A percentile compares a stretch with the other conserved stretches of the same genome.
phyloP scores from a whole-genome alignment of 805 yeast species.

The Metschnikowia continentalis region DNA sequence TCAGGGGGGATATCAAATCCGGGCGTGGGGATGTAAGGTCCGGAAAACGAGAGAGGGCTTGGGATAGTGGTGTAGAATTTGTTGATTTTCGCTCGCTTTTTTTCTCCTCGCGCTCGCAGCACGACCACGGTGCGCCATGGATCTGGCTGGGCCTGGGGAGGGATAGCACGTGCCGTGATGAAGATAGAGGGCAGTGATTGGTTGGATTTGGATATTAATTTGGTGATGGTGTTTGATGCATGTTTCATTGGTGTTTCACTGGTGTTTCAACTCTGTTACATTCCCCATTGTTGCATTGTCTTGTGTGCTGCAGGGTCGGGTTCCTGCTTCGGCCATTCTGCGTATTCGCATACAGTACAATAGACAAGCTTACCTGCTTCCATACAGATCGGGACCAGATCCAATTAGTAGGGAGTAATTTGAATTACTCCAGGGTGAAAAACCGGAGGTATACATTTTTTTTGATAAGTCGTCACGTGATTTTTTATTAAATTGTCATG shows the following conservation, averaged over 20 bases:
- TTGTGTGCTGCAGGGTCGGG: not conserved
- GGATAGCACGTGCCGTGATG: too few relatives aligned
- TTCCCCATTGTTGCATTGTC: not conserved
- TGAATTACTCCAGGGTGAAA: too few relatives aligned
- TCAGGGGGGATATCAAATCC: not conserved
- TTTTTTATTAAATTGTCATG: not conserved
- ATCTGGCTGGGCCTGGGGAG: too few relatives aligned
- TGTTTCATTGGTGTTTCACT: not conserved
- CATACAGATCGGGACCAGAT: too few relatives aligned
- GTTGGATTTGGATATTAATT: too few relatives aligned
- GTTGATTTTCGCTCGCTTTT: slow-evolving; percentile 6
- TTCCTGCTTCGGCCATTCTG: not conserved
- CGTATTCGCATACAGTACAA: not conserved
- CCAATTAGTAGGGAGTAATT: too few relatives aligned
- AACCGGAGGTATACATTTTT: too few relatives aligned
- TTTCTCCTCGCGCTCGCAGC: slow-evolving; percentile 1
- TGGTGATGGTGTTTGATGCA: not conserved
- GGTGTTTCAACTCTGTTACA: not conserved
- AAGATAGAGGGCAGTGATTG: too few relatives aligned
- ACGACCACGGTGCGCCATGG: not conserved
- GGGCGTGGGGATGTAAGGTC: not conserved
- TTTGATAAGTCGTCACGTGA: too few relatives aligned
- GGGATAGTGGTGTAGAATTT: not conserved
- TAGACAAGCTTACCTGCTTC: too few relatives aligned
- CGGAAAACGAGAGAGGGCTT: not conserved